Percentiles rank a stretch among this genome's conserved stretches.
Evolutionary conservation across 139 green algal species (phyloP).

Genomic region (Chlamydomonas incerta): DNA sequence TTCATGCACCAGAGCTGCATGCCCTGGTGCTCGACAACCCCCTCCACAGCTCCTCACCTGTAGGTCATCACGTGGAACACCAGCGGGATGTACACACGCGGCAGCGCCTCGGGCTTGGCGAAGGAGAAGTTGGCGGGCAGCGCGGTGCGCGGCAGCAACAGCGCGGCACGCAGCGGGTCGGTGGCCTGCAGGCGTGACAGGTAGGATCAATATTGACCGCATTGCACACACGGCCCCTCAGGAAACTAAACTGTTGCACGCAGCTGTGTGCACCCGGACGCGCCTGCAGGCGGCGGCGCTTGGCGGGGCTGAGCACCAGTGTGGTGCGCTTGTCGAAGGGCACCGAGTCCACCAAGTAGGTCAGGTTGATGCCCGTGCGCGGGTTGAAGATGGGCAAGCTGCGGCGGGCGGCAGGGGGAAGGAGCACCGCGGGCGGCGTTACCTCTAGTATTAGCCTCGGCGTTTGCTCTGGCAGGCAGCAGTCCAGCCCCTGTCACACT

Average conservation of each 20-base stretch:
- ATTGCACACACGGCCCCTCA: too few species aligned
- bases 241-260: too few species aligned
- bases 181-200: neutral
- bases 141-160: neutral
- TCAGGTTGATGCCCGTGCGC: neutral
- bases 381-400: slow-evolving; percentile 28
- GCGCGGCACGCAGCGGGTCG: slow-evolving; percentile 1
- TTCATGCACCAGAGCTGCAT: too few species aligned
- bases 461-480: too few species aligned
- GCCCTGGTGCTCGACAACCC: too few species aligned
- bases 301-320: neutral
- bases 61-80: slow-evolving; percentile 37
- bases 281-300: neutral
- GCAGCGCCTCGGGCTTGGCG: neutral
- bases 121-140: neutral
- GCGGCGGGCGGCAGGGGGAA: too few species aligned
- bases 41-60: too few species aligned
- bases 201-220: too few species aligned
- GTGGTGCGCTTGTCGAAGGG: slow-evolving; percentile 36
- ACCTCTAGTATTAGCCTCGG: too few species aligned
- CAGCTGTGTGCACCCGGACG: too few species aligned
- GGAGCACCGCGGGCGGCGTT: too few species aligned
- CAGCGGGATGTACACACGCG: neutral
- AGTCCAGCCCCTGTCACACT: too few species aligned
- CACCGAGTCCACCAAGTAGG: neutral